Conservation (phyloP, 805 yeast species). For the Naumovozyma baii region DNA sequence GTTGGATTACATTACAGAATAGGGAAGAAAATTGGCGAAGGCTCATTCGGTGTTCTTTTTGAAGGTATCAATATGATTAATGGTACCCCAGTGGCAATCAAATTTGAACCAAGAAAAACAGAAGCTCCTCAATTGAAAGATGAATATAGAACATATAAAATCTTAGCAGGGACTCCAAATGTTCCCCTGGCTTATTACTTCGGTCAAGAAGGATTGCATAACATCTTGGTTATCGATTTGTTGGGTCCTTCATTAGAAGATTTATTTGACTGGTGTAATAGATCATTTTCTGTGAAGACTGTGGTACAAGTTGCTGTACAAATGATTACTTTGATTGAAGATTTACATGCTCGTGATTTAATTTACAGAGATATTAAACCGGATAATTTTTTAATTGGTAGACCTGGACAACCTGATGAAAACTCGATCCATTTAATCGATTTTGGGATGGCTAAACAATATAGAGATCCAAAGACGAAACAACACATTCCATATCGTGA, state of each 20-base stretch:
- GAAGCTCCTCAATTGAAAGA: slow-evolving; percentile 97
- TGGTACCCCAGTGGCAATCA: slow-evolving; percentile 84
- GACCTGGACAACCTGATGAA: slow-evolving; percentile 77
- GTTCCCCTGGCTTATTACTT: slow-evolving; percentile 93
- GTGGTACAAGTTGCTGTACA: slow-evolving; percentile 91
- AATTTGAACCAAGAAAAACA: slow-evolving; percentile 91
- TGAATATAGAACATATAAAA: slow-evolving; percentile 88
- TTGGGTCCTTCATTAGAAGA: slow-evolving; percentile 95
- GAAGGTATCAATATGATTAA: slow-evolving; percentile 91
- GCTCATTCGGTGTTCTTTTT: slow-evolving; percentile 94
- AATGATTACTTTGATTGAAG: slow-evolving; percentile 81
- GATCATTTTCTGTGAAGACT: slow-evolving; percentile 78
- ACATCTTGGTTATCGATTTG: slow-evolving; percentile 86
- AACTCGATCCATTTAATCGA: slow-evolving; percentile 85
- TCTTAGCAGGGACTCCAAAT: slow-evolving; percentile 74
- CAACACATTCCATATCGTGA: slow-evolving; percentile 95
- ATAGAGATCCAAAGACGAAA: slow-evolving; percentile 92
- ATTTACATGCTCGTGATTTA: slow-evolving; percentile 79
- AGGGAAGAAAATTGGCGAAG: slow-evolving; percentile 97
- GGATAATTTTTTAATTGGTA: slow-evolving; percentile 90
- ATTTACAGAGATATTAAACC: slow-evolving; percentile 97
- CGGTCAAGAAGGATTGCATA: slow-evolving; percentile 97
- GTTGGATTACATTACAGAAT: slow-evolving; percentile 95
- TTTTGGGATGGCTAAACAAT: slow-evolving; percentile 98
- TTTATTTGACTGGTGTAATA: slow-evolving; percentile 96